Base-by-base conservation (phyloP, 192 early-diverging fungal genomes). In the Umbelopsis isabellina region DNA sequence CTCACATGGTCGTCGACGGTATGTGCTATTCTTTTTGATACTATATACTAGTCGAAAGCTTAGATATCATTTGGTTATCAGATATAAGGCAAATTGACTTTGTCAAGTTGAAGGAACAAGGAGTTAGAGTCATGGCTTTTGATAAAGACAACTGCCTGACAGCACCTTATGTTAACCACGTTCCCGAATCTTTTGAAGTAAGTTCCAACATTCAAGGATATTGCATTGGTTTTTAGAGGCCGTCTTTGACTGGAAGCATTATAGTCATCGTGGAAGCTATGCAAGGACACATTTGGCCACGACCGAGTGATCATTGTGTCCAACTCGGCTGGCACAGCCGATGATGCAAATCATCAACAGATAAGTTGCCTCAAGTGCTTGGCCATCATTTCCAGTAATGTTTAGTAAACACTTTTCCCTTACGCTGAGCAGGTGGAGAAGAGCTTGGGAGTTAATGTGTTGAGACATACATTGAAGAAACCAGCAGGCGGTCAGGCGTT, bases 131-230 rank as follows among this genome's bases (percentile, higher is more conserved):
- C 33, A 74, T 97, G n/a, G 93, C 86, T 4, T 98, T 97, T 78
- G 97, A 98, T 79, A 98, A 98, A 81, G 97, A 98, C 77, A 98
- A 98, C 84, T 96, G 94, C 27, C 75, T 98, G 10, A 95, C 97
- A 0, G 84, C 85, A 18, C 97, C 97, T 4, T 98, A 97, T 70
- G 79, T 79, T 21, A 69, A 83, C 37, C 52, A 84, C 1, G 79
- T 96, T 7, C 81, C 97, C 75, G 85, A 89, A 2, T 84, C 87
- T 1, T 95, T 96, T 77, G 48, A 82, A 49, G 82, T 88, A 78
- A 45, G 50, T 37, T 65, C 50, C 46, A 35, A 22, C 3, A 7
- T 52, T 16, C 30, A 7, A 30, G 27, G 23, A 35, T 3, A 22
- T 12, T 49, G 8, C 44, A 11, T 67, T 25, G 7, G 30, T 6